These are phyloP conservation scores for Clonostachys solani DNA, from an alignment of 2,329 filamentous ascomycete species.

Conservation along the genomic window DNA sequence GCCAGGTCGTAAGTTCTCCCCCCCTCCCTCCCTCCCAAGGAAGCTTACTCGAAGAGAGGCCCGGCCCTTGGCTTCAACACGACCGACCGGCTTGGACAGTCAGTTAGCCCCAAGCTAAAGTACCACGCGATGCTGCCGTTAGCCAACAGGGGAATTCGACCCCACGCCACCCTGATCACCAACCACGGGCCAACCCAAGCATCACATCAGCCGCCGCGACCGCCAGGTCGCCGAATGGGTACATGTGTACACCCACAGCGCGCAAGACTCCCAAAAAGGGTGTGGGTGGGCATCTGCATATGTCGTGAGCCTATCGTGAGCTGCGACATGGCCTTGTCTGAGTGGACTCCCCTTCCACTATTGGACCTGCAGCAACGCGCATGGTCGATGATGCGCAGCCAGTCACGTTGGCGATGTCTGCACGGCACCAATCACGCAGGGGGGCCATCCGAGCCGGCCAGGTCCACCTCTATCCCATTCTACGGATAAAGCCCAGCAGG, in stretches of 20 bases:
- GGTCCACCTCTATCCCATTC: background rate
- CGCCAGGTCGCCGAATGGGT: background rate
- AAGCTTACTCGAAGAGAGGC: background rate
- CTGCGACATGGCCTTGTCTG: conserved; percentile 5
- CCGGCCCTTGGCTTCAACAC: background rate
- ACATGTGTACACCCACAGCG: too few relatives aligned
- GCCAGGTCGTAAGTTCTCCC: too few relatives aligned
- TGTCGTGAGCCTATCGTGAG: conserved; percentile 4
- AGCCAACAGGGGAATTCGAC: background rate
- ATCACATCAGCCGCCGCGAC: conserved; percentile 1
- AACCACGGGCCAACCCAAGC: background rate
- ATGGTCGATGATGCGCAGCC: conserved; percentile 1
- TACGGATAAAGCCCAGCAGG: background rate
- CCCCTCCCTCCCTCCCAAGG: background rate
- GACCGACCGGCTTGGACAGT: background rate
- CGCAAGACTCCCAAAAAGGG: too few relatives aligned
- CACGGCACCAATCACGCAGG: conserved; percentile 1
- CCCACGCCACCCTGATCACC: background rate
- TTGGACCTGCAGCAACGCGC: conserved; percentile 6
- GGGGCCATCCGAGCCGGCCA: background rate
- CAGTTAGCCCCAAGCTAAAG: background rate
- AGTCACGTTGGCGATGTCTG: conserved; percentile 1
- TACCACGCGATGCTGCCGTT: background rate
- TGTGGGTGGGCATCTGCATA: background rate
- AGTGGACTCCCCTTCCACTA: conserved; percentile 2